Evolutionary conservation across 1,284 basidiomycete genomes (phyloP).

Genomic region (Neolentinus lepideus): DNA sequence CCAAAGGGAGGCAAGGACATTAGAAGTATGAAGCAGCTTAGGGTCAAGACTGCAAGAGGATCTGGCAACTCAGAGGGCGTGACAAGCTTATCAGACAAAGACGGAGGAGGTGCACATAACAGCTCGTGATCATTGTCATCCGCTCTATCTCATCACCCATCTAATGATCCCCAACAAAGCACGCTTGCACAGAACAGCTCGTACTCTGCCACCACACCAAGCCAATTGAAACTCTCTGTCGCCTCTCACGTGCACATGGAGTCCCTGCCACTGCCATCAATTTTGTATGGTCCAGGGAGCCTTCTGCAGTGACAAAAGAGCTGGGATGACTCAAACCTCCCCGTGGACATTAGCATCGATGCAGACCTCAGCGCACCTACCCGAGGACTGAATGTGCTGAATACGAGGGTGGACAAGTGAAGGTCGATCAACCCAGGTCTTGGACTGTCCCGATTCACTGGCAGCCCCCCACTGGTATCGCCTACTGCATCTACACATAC

Average conservation of each 20-base stretch:
- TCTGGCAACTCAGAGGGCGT: constrained; percentile 8
- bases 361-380: constrained; percentile 3
- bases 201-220: not conserved
- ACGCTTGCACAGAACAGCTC: not conserved
- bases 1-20: constrained; percentile 34
- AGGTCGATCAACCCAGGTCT: constrained; percentile 36
- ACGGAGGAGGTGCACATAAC: constrained; percentile 32
- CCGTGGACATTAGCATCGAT: constrained; percentile 38
- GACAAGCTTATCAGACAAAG: not conserved
- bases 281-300: constrained; percentile 8
- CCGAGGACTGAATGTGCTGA: constrained; percentile 14
- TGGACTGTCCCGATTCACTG: constrained; percentile 23
- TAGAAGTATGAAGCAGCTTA: not conserved
- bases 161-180: not conserved
- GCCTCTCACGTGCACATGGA: not conserved
- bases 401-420: constrained; percentile 26
- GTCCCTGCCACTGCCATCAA: constrained; percentile 14
- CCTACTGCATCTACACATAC: constrained; percentile 6
- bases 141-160: not conserved
- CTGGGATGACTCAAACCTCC: constrained; percentile 47
- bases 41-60: constrained; percentile 5
- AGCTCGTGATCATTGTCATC: not conserved
- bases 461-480: constrained; percentile 6
- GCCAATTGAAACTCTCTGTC: not conserved
- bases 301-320: constrained; percentile 40